Evolutionary conservation across 2,329 filamentous ascomycete genomes (phyloP).

Genomic region (Albophoma yamanashiensis): DNA sequence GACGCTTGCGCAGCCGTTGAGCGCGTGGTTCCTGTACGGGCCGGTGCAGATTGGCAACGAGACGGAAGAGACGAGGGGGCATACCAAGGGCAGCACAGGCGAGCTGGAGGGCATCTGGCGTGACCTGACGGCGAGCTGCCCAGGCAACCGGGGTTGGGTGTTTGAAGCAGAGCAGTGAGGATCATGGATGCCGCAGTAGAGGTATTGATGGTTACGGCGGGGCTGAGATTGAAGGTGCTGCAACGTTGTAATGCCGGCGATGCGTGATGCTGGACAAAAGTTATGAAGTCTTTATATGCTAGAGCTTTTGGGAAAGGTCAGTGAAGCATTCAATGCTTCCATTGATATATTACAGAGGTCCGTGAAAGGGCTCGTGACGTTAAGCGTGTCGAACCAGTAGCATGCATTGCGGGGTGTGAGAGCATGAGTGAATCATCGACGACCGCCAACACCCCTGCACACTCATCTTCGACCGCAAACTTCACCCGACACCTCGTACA

Average conservation of each 20-base stretch:
- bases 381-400: too few species aligned
- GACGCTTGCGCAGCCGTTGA: conserved; percentile 21
- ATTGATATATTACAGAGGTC: not conserved
- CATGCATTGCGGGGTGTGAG: not conserved
- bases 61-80: conserved; percentile 8
- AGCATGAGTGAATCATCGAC: not conserved
- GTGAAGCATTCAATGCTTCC: not conserved
- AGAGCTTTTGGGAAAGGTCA: not conserved
- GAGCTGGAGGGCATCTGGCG: conserved; percentile 11
- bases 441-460: not conserved
- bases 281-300: not conserved
- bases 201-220: not conserved
- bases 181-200: not conserved
- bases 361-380: not conserved
- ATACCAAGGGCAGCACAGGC: conserved; percentile 8
- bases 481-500: not conserved
- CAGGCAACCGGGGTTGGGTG: not conserved
- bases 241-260: not conserved
- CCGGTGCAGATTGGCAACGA: conserved; percentile 14
- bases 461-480: not conserved
- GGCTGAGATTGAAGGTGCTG: not conserved
- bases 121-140: not conserved
- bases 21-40: conserved; percentile 29
- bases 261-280: not conserved
- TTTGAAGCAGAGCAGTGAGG: not conserved